Evolutionary conservation across 139 green algal species (phyloP).

Genomic region (Diplosphaera chodatii): DNA sequence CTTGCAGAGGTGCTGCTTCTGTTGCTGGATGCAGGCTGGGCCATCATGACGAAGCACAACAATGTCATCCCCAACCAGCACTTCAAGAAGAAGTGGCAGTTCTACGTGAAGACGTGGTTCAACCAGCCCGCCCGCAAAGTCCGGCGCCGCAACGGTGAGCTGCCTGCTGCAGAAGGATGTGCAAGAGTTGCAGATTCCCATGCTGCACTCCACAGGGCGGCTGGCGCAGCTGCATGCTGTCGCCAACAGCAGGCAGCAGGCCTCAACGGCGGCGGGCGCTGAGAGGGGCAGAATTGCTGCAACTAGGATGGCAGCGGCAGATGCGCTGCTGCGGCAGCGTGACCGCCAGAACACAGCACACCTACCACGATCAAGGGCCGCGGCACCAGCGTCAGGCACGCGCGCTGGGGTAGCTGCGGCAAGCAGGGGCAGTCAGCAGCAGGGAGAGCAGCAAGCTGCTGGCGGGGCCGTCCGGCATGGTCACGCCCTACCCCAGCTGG

Average conservation of each 20-base stretch:
- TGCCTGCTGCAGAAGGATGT: neutral
- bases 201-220: neutral
- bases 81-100: constrained; percentile 93
- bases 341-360: too few relatives aligned
- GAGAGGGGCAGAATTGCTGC: too few relatives aligned
- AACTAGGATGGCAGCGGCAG: too few relatives aligned
- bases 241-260: neutral
- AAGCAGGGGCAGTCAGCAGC: too few relatives aligned
- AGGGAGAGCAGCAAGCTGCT: too few relatives aligned
- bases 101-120: constrained; percentile 95
- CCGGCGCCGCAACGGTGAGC: constrained; percentile 67
- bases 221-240: neutral
- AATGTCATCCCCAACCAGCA: constrained; percentile 86
- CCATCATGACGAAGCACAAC: constrained; percentile 80
- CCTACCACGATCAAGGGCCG: too few relatives aligned
- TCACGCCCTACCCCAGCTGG: too few relatives aligned
- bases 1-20: neutral
- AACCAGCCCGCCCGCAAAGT: constrained; percentile 97
- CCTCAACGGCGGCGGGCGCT: neutral
- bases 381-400: too few relatives aligned
- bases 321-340: too few relatives aligned
- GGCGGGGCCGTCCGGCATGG: too few relatives aligned
- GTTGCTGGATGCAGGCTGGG: neutral
- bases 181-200: neutral
- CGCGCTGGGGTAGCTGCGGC: too few relatives aligned